Percentiles rank a stretch among this genome's conserved stretches.
Conservation (phyloP, 345 rosid species). For the Pugionium cornutum region DNA sequence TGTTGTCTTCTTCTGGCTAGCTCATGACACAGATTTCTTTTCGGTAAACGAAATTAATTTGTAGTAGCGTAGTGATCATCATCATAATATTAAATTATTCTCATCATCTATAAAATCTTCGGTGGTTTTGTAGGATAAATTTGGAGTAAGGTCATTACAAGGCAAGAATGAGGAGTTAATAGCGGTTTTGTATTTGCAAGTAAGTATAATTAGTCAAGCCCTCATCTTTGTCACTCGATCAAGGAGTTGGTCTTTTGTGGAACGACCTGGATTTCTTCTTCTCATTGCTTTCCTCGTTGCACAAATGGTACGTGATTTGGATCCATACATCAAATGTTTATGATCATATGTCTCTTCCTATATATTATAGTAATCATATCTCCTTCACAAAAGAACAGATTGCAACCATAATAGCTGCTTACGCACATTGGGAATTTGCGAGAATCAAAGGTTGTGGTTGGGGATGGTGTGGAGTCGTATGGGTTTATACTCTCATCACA, state of each 20-base stretch:
- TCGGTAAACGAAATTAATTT: conserved; percentile 18
- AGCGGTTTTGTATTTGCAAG: conserved; percentile 88
- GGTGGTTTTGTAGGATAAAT: conserved; percentile 43
- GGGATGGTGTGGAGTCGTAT: conserved; percentile 93
- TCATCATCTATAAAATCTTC: too few species aligned
- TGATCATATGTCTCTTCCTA: not conserved
- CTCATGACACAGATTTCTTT: conserved; percentile 69
- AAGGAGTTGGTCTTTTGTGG: conserved; percentile 76
- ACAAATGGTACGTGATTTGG: conserved; percentile 54
- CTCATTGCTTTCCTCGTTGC: conserved; percentile 67
- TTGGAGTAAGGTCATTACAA: conserved; percentile 65
- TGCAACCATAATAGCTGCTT: conserved; percentile 72
- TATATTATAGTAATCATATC: too few species aligned
- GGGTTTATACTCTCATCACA: conserved; percentile 73
- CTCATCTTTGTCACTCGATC: conserved; percentile 44
- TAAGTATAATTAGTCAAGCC: conserved; percentile 38
- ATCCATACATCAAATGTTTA: not conserved
- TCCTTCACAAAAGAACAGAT: conserved; percentile 38
- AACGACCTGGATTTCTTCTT: conserved; percentile 81
- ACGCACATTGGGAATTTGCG: conserved; percentile 70
- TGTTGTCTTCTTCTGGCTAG: conserved; percentile 64
- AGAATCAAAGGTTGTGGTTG: conserved; percentile 71
- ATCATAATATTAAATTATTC: too few species aligned
- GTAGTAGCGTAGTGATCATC: too few species aligned
- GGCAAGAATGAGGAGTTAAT: conserved; percentile 52